Evolutionary conservation across 1,284 basidiomycete species (phyloP), one percentile per base, ranked within the genome.

Genomic region (Tilletia horrida): DNA sequence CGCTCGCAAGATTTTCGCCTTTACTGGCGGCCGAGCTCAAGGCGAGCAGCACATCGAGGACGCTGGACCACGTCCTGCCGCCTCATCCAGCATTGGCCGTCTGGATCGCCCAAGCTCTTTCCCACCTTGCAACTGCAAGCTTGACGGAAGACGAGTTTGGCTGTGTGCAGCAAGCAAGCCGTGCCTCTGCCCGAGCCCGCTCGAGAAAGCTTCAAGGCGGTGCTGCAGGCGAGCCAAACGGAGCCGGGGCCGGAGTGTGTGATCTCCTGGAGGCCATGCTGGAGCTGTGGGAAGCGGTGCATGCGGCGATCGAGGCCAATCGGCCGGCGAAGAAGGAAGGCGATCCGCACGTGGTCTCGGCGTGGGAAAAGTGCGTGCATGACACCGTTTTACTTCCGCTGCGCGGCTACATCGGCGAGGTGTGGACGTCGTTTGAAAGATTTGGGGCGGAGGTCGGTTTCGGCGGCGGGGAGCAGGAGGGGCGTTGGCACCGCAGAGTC

Each of bases 141-240:
- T 29, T 59, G 55, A 31, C 55, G 18, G 55, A 59, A 16, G 55
- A 59, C 21, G 55, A 59, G 29, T 59, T 31, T 59, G 55, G 55
- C 16, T 59, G 55, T 14, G 55, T 59, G 7, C 55, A 59, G 35
- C 27, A 29, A 40, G 55, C 55, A 8, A 59, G 55, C 35, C 55
- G 55, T 3, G 55, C 55, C 29, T 59, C 55, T 8, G 55, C 31
- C 3, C 27, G 55, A 16, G 55, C 55, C 21, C 50, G 50, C 16
- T 59, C 55, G 7, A 31, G 55, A 21, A 18, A 18, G 7, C 29
- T 29, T 6, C 27, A 16, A 3, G 7, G 21, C 18, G 21, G 45
- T 23, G 55, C 7, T 13, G 4, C 29, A 3, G 14, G 29, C 27
- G 25, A 16, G 3, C 16, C 55, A 8, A 18, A 25, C 3, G 55